These are phyloP conservation scores for Plectranthus barbatus DNA, from an alignment of 257 asterid genomes.

Conservation along the genomic window DNA sequence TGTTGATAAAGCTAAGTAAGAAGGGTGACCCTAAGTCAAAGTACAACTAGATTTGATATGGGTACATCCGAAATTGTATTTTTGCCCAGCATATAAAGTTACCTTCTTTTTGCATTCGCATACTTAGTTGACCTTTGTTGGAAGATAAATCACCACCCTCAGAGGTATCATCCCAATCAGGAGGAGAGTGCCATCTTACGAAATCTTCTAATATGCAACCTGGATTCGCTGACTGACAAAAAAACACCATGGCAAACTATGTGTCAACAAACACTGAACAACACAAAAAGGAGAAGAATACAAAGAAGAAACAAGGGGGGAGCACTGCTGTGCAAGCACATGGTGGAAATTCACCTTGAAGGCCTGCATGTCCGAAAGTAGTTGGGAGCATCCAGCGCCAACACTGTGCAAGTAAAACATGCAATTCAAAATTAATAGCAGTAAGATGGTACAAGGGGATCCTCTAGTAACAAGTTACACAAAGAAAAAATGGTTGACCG, in stretches of 20 bases:
- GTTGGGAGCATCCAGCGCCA: constrained; percentile 99
- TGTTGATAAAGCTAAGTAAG: not conserved
- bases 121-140: constrained; percentile 83
- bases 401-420: constrained; percentile 48
- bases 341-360: constrained; percentile 68
- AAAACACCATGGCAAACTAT: constrained; percentile 16
- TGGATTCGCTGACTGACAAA: constrained; percentile 94
- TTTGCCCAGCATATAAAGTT: not conserved
- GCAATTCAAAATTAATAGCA: not conserved
- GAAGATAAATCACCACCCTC: constrained; percentile 45
- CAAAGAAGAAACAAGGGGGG: not conserved
- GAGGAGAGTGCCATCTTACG: constrained; percentile 99
- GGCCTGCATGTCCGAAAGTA: constrained; percentile 99
- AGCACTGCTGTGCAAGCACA: not conserved
- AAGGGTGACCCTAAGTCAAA: not conserved
- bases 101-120: constrained; percentile 99
- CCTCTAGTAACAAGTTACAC: not conserved
- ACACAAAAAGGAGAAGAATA: not conserved
- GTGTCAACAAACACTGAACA: not conserved
- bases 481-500: not conserved
- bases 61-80: not conserved
- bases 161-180: constrained; percentile 74
- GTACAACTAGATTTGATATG: not conserved
- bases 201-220: constrained; percentile 97
- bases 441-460: not conserved